Percentiles rank a stretch among this genome's conserved stretches.
phyloP scores from a whole-genome alignment of 176 grass and related monocot species.

The Avena insularis region DNA sequence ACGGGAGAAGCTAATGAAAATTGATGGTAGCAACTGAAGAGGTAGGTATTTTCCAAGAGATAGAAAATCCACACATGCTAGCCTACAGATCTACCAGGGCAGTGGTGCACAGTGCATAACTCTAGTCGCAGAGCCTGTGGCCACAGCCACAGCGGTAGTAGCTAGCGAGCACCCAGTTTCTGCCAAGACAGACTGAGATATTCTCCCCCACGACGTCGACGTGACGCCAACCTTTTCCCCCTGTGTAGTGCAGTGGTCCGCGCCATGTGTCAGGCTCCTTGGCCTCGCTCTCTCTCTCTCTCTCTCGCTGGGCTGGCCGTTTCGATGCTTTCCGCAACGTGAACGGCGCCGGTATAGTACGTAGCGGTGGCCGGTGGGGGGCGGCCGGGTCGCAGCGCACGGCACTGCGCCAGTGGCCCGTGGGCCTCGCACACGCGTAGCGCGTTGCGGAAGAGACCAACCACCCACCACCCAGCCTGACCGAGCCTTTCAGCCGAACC shows the following conservation, averaged over 20 bases:
- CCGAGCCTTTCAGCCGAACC: neutral
- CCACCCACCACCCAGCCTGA: neutral
- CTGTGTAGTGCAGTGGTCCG: neutral
- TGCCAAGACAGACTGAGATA: neutral
- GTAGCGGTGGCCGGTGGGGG: neutral
- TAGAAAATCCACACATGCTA: neutral
- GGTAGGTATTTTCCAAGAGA: no score
- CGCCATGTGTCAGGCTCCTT: neutral
- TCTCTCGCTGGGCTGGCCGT: neutral
- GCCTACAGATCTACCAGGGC: neutral
- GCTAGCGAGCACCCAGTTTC: neutral
- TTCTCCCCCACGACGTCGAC: neutral
- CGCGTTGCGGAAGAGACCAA: neutral
- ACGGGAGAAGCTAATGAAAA: no score
- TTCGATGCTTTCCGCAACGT: neutral
- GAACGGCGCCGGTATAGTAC: neutral
- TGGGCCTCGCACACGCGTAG: neutral
- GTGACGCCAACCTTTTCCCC: neutral
- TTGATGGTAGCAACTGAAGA: neutral
- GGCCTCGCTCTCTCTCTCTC: neutral
- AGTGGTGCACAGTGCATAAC: neutral
- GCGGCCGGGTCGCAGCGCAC: neutral
- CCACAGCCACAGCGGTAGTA: no score
- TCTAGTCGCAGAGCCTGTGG: neutral
- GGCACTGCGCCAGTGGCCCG: neutral